A percentile compares a stretch with the other conserved stretches of the same genome.
Evolutionary conservation across 345 rosid genomes (phyloP).

Genomic region (Ricinus communis): DNA sequence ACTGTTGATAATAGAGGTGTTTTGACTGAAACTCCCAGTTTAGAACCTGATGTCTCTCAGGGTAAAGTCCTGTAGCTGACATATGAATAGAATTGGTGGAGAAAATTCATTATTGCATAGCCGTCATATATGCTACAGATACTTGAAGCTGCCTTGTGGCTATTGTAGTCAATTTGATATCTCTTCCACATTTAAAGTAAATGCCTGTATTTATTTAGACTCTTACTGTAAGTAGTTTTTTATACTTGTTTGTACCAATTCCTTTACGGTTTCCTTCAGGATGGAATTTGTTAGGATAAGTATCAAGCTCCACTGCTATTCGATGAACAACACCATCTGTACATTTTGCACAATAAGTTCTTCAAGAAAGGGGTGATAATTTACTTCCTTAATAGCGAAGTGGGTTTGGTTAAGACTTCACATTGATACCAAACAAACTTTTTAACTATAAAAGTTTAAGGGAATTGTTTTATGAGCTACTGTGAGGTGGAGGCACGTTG

Average conservation of each 20-base stretch:
- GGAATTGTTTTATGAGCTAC: no score
- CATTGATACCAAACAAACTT: no score
- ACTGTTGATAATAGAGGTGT: no score
- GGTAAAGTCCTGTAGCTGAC: conserved; percentile 29
- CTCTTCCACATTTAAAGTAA: conserved; percentile 41
- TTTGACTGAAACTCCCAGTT: conserved; percentile 27
- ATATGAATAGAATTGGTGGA: conserved; percentile 35
- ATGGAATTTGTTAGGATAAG: conserved; percentile 43
- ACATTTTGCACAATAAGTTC: background rate
- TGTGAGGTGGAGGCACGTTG: no score
- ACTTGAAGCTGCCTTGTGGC: conserved; percentile 19
- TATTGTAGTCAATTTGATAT: conserved; percentile 29
- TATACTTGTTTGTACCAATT: conserved; percentile 33
- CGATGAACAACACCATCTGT: conserved; percentile 31
- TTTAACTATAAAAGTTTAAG: no score
- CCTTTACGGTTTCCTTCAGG: no score
- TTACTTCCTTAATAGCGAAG: no score
- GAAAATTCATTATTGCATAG: conserved; percentile 21
- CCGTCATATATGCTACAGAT: conserved; percentile 35
- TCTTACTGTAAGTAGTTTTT: conserved; percentile 14
- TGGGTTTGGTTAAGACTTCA: no score
- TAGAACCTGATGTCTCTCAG: conserved; percentile 33
- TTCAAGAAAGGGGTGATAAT: no score
- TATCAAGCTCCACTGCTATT: conserved; percentile 41
- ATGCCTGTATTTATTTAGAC: conserved; percentile 32